Evolutionary conservation across 73 alveolate genomes (phyloP).

Genomic region (Paramecium sonneborni): DNA sequence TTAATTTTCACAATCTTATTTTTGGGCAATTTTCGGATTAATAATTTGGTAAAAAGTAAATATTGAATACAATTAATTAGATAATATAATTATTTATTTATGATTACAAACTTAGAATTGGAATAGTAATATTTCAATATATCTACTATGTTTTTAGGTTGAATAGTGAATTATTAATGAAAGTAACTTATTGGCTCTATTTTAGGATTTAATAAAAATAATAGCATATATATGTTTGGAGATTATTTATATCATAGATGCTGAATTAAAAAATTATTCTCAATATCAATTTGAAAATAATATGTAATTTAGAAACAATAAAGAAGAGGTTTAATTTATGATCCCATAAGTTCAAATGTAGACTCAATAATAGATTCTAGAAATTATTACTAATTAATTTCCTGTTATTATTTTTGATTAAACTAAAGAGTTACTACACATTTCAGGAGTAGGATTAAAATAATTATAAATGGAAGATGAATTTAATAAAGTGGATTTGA

Average conservation of each 20-base stretch:
- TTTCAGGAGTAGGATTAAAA: not conserved
- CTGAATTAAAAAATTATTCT: slow-evolving; percentile 14
- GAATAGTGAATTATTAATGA: not conserved
- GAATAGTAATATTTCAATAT: not conserved
- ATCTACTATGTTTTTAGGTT: slow-evolving; percentile 26
- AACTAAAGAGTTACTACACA: slow-evolving; percentile 7
- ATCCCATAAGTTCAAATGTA: not conserved
- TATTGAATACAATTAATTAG: not conserved
- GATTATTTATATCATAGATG: not conserved
- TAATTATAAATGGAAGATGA: not conserved
- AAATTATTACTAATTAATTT: not conserved
- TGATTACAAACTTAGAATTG: slow-evolving; percentile 8
- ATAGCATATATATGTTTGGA: not conserved
- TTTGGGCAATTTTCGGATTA: slow-evolving; percentile 39
- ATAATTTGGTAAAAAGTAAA: slow-evolving; percentile 18
- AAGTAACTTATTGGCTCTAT: not conserved
- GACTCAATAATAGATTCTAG: not conserved
- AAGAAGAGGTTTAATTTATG: not conserved
- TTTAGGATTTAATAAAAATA: not conserved
- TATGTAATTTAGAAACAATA: not conserved
- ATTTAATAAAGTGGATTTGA: not conserved
- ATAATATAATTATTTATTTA: slow-evolving; percentile 7
- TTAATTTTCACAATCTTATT: not conserved
- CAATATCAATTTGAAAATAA: slow-evolving; percentile 37
- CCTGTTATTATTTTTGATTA: slow-evolving; percentile 11